Base-by-base conservation (phyloP, 1,284 basidiomycete genomes). In the Boletus sp. region DNA sequence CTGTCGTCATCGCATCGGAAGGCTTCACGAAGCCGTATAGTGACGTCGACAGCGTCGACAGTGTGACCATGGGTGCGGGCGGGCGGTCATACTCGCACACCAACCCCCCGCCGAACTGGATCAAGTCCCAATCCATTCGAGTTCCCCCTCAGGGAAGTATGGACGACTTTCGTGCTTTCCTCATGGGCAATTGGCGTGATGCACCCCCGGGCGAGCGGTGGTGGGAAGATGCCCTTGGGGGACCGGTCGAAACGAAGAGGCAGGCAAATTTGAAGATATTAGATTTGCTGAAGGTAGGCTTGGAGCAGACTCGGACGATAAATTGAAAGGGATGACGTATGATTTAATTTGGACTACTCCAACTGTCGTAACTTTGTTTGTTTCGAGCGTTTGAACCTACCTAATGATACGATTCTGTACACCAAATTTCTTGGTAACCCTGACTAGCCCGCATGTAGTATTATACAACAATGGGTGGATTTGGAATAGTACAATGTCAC, bases 191-290 rank as follows among this genome's bases (percentile, higher is more conserved):
- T 8, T 86, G 83, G 83, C 71, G 71, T 29, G 69, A 77, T 14
- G 71, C 80, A 10, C 76, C 76, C 0, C 64, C 70, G 49, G 72
- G 60, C 23, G 73, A 77, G 61, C 68, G 80, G 46, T 87, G 82
- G 82, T 86, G 82, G 82, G 79, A 84, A 35, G 58, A 67, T 14
- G 79, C 80, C 30, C 65, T 85, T 17, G 70, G 69, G 3, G 78
- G 74, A 8, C 65, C 65, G 16, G 62, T 80, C 17, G 81, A 82
- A 57, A 69, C 67, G 57, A 68, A 63, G 50, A 65, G 76, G 45
- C 66, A 56, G 55, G 67, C 61, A 44, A 74, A 76, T 41, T 52
- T 80, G 50, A 66, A 65, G 48, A 57, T 66, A 9, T 57, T 82
- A 23, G 66, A 73, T 19, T 62, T 64, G 4, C 57, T 81, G 41